A percentile compares a stretch with the other conserved stretches of the same genome.
Evolutionary conservation across 1,139 yeast genomes (phyloP).

Genomic region (Pichia sp.): DNA sequence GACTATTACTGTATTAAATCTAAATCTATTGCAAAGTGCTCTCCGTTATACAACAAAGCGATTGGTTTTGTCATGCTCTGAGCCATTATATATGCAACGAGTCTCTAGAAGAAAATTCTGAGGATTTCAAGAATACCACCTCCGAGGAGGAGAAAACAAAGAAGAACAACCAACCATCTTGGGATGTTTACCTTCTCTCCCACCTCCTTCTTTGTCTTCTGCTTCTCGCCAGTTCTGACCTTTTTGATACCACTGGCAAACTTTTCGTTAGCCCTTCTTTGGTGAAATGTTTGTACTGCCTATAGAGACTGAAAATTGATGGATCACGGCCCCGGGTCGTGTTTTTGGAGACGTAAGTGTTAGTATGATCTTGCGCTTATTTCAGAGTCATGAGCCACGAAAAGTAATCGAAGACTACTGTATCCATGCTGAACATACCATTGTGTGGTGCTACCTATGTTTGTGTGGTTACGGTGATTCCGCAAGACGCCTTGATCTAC

Average conservation of each 20-base stretch:
- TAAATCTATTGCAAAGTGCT: background rate
- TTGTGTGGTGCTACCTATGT: background rate
- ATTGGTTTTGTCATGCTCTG: background rate
- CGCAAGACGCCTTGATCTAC: too few species aligned
- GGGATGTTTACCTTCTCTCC: conserved; percentile 16
- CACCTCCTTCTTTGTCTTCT: conserved; percentile 14
- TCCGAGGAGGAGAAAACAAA: conserved; percentile 73
- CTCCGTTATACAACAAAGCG: background rate
- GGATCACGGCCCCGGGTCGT: background rate
- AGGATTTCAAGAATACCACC: conserved; percentile 76
- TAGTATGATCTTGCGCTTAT: background rate
- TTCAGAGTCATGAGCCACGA: too few species aligned
- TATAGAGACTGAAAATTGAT: conserved; percentile 9
- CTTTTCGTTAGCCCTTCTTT: conserved; percentile 77
- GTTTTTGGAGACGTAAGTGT: background rate
- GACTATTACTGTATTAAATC: background rate
- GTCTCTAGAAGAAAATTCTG: conserved; percentile 42
- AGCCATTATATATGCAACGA: background rate
- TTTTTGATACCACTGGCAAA: conserved; percentile 71
- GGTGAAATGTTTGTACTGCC: conserved; percentile 70
- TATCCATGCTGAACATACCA: background rate
- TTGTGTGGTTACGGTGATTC: background rate
- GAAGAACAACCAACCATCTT: conserved; percentile 50
- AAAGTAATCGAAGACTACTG: too few species aligned
- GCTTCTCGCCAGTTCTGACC: conserved; percentile 37